Evolutionary conservation across 2,329 filamentous ascomycete species (phyloP), one percentile per base, ranked within the genome.

Genomic region (Hypomyces rosellus): DNA sequence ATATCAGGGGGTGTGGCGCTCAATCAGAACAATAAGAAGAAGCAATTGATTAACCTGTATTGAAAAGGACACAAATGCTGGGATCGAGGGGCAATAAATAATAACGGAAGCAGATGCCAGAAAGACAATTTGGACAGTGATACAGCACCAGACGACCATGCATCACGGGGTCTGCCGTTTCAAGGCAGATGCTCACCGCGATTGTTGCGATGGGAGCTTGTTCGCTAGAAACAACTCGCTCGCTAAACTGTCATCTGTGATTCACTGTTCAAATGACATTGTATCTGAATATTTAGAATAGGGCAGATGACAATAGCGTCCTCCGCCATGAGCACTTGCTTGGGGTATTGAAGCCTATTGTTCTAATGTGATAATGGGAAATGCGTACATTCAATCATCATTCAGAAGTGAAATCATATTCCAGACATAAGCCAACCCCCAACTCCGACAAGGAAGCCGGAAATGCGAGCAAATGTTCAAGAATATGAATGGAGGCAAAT

Each of bases 1-100:
- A 30, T 30, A 30, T 30, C 25, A 30, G 25, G 25, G 25, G 25
- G 25, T 30, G 25, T 30, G 25, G 25, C 25, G 25, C 25, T 30
- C 25, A 30, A 30, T 30, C 25, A 30, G 25, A 30, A 30, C 20
- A 15, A 20, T 33, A 42, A 5, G 38, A 15, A 38, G 11, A n/a
- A 47, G 16, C 25, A 46, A 34, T 12, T 46, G 44, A 34, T 34
- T 16, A 6, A 30, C 6, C 25, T 30, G 25, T 30, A 30, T 30
- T 30, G 25, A 30, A 11, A 11, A 51, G 47, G 16, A 39, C 18
- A 11, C 2, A 30, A 30, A 5, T 7, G 25, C 46, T 47, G 38
- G 39, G 45, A 51, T 20, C 38, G 41, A 44, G 49, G 41, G 25
- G 15, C 20, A 15, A 44, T 34, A 46, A 51, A 51, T 25, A 40